phyloP scores from a whole-genome alignment of 305 asterid genomes.

The Stenogyne calaminthoides region DNA sequence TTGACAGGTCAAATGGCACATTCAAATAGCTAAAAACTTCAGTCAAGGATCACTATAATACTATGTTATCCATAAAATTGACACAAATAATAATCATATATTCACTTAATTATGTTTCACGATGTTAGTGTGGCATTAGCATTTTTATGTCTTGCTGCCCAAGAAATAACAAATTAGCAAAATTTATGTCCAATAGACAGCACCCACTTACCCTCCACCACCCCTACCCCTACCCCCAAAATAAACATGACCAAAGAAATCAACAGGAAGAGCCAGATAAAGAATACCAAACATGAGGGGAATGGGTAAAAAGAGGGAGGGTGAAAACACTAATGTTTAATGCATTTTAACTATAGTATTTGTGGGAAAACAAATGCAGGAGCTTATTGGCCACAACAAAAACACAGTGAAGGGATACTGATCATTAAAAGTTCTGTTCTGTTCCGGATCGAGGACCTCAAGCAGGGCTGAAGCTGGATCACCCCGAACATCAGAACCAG shows the following conservation, averaged over 20 bases:
- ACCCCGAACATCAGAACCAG: slow-evolving; percentile 98
- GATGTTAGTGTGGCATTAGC: slow-evolving; percentile 14
- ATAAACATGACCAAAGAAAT: background rate
- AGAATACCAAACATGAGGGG: background rate
- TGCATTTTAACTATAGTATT: slow-evolving; percentile 8
- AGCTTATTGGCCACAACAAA: slow-evolving; percentile 19
- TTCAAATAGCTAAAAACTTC: slow-evolving; percentile 75
- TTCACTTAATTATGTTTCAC: slow-evolving; percentile 8
- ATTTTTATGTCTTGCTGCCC: slow-evolving; percentile 5
- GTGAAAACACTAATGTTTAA: too few relatives aligned
- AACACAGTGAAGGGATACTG: slow-evolving; percentile 74
- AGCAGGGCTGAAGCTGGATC: slow-evolving; percentile 98
- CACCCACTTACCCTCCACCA: background rate
- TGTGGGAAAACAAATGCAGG: slow-evolving; percentile 21
- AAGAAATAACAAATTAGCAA: slow-evolving; percentile 18
- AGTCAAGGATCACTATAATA: slow-evolving; percentile 59
- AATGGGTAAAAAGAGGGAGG: background rate
- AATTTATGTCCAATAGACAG: background rate
- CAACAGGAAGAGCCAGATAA: background rate
- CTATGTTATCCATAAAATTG: slow-evolving; percentile 17
- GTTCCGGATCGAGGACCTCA: slow-evolving; percentile 99
- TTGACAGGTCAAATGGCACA: slow-evolving; percentile 97
- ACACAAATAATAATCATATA: slow-evolving; percentile 3
- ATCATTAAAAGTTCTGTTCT: slow-evolving; percentile 94
- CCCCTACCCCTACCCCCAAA: background rate